These are phyloP conservation scores for Zygnema cylindricum DNA, from an alignment of 139 green algal genomes.

Conservation along the genomic window DNA sequence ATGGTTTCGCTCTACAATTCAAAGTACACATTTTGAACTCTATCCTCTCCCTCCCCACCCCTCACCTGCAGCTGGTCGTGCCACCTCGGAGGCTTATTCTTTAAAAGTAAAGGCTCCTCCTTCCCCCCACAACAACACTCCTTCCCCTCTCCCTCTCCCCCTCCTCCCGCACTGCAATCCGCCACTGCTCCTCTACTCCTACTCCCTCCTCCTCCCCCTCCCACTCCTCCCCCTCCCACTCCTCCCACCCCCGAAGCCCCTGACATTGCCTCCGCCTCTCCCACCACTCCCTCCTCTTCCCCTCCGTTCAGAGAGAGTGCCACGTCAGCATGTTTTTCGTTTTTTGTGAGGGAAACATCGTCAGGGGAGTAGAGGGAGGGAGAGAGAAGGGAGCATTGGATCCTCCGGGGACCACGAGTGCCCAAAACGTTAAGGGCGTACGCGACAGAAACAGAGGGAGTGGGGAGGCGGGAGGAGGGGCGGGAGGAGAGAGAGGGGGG, in stretches of 20 bases:
- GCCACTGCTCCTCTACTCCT: constrained; percentile 1
- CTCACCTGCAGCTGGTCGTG: constrained; percentile 81
- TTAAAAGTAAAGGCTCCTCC: constrained; percentile 66
- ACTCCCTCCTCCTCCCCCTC: neutral
- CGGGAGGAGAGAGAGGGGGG: no score
- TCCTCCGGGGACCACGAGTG: constrained; percentile 88
- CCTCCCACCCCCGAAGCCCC: neutral
- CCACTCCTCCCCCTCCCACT: constrained; percentile 2
- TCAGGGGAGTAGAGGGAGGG: no score
- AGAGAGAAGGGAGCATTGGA: constrained; percentile 74
- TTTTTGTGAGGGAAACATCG: no score
- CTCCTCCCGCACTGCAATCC: neutral
- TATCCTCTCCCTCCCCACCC: no score
- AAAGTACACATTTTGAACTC: no score
- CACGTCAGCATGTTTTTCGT: no score
- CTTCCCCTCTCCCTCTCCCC: neutral
- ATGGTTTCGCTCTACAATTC: no score
- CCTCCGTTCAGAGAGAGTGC: neutral
- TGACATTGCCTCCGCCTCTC: neutral
- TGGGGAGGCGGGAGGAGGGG: no score
- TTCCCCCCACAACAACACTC: neutral
- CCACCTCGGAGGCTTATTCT: constrained; percentile 95
- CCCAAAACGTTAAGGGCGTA: constrained; percentile 94
- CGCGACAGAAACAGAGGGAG: constrained; percentile 77
- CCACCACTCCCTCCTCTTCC: neutral